These are phyloP conservation scores for Hyphopichia wangnamkhiaoensis DNA, from an alignment of 1,139 yeast species.

Conservation along the genomic window DNA sequence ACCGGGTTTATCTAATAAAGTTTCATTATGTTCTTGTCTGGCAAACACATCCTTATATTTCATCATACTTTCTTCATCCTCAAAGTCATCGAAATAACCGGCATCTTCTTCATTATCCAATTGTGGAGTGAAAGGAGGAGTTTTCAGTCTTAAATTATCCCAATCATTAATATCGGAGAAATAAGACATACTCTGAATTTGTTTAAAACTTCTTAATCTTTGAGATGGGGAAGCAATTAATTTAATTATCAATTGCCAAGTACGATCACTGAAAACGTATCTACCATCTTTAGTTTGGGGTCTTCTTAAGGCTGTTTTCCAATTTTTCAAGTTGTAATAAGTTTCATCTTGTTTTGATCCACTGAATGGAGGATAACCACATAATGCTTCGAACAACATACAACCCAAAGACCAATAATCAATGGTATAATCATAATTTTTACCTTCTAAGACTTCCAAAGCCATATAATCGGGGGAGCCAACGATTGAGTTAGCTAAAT, in stretches of 20 bases:
- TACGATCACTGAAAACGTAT: conserved; percentile 90
- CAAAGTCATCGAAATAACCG: conserved; percentile 97
- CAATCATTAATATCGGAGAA: conserved; percentile 79
- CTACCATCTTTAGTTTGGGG: conserved; percentile 93
- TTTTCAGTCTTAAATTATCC: conserved; percentile 61
- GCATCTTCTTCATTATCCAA: conserved; percentile 97
- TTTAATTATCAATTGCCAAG: conserved; percentile 85
- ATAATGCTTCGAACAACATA: conserved; percentile 85
- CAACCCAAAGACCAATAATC: conserved; percentile 99
- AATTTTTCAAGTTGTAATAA: conserved; percentile 86
- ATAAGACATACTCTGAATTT: conserved; percentile 76
- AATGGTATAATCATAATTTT: conserved; percentile 90
- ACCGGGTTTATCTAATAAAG: conserved; percentile 64
- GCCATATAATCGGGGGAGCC: conserved; percentile 99
- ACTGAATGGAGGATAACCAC: conserved; percentile 96
- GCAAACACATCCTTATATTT: conserved; percentile 96
- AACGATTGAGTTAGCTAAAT: conserved; percentile 91
- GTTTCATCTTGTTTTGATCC: conserved; percentile 95
- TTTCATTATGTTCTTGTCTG: conserved; percentile 82
- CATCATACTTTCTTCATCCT: conserved; percentile 95
- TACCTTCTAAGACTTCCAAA: conserved; percentile 91
- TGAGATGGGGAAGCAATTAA: conserved; percentile 78
- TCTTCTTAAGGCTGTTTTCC: conserved; percentile 85
- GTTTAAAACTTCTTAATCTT: conserved; percentile 76
- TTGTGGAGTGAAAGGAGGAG: conserved; percentile 97